A percentile compares a stretch with the other conserved stretches of the same genome.
Conservation (phyloP, 352 stramenopile species). For the Saprolegnia diclina region DNA sequence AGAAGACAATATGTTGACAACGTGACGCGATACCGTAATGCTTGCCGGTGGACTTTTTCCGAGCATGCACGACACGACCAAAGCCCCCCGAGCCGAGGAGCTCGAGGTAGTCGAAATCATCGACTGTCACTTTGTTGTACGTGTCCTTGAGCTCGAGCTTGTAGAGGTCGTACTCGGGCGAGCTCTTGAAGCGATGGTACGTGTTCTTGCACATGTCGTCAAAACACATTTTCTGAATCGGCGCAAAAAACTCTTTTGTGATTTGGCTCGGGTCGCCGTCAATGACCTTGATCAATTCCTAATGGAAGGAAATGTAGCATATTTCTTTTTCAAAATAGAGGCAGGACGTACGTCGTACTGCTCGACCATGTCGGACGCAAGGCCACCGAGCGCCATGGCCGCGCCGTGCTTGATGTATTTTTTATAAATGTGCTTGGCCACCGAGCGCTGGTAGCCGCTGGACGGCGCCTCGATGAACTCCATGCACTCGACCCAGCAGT, state of each 20-base stretch:
- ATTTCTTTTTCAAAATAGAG: neutral
- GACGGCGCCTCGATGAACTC: slow-evolving; percentile 69
- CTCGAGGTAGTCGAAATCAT: slow-evolving; percentile 81
- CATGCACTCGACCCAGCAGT: slow-evolving; percentile 83
- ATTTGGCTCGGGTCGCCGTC: slow-evolving; percentile 38
- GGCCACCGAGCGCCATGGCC: slow-evolving; percentile 65
- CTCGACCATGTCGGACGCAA: slow-evolving; percentile 63
- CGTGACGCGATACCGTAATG: slow-evolving; percentile 87
- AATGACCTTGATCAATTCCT: slow-evolving; percentile 62
- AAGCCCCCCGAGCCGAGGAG: slow-evolving; percentile 87
- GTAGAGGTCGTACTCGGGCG: slow-evolving; percentile 58
- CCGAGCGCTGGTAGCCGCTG: slow-evolving; percentile 55
- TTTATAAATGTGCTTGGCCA: slow-evolving; percentile 79
- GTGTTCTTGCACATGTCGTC: slow-evolving; percentile 78
- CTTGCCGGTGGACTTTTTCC: slow-evolving; percentile 85
- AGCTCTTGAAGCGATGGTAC: slow-evolving; percentile 68
- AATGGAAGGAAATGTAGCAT: too few relatives aligned
- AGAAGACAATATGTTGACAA: slow-evolving; percentile 12
- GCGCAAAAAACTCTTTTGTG: slow-evolving; percentile 64
- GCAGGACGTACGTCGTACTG: slow-evolving; percentile 54
- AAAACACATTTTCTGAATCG: slow-evolving; percentile 58
- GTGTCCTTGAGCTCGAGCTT: slow-evolving; percentile 79
- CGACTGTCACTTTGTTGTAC: slow-evolving; percentile 82
- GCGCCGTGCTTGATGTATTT: slow-evolving; percentile 79
- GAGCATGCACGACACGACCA: slow-evolving; percentile 83